Evolutionary conservation across 805 yeast species (phyloP), one percentile per base, ranked within the genome.

Genomic region (Pichia cabralensis): DNA sequence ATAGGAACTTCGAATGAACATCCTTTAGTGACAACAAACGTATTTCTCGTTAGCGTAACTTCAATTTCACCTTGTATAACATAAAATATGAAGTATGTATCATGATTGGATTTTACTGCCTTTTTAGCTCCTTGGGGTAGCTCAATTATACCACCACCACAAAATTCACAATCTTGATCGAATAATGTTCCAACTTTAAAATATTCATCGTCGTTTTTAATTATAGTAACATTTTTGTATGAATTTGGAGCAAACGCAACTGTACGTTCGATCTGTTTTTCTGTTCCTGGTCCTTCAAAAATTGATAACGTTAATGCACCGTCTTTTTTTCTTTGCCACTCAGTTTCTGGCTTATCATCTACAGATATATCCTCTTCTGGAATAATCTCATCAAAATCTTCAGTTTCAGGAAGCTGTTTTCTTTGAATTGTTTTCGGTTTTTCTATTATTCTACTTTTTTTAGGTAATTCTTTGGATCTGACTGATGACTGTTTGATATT

Each of bases 1-100:
- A 80, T 71, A 1, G 96, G 96, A 6, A 88, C 67, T 47, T 80
- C 82, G 47, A 86, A 78, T 5, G 89, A 71, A 34, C 94, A 80
- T 1, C 95, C 95, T 36, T 67, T 61, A 1, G 71, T 65, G 6
- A 77, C 80, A 4, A 74, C 57, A 51, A 86, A 82, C 16, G 61
- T 64, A 15, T 64, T 66, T 6, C 71, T 72, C 14, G 73, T 69
- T 4, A 86, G 43, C 2, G 75, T 70, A 3, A 82, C 88, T 47
- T 82, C 83, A 8, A 83, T 51, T 3, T 68, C 45, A 0, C 96
- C 96, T 26, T 66, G 61, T 5, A 80, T 67, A 28, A 86, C 85
- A 50, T 76, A 80, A 50, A 86, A 86, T 19, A 78, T 74, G 47
- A 80, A 76, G 43, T 77, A 69, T 2, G 82, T 76, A 37, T 74